Base-by-base conservation (phyloP, 75 land plant genomes). In the Pinus albicaulis region DNA sequence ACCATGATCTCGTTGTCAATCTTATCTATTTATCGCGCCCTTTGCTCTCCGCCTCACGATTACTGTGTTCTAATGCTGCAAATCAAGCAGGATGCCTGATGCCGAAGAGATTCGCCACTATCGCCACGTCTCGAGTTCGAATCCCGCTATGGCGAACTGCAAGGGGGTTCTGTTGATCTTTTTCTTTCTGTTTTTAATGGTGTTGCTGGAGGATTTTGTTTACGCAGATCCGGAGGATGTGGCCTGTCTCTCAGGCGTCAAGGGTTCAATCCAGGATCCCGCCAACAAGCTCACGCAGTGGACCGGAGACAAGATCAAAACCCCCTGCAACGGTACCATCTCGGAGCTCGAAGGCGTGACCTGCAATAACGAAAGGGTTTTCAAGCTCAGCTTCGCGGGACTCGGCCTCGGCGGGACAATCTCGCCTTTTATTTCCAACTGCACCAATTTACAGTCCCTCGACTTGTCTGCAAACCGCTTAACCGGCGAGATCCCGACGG, bases 361-460 rank as follows among this genome's bases (percentile, higher is more conserved):
- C 76, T 91, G 93, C 89, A 91, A 91, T 87, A 91, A 88, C 57
- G 90, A 88, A 52, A 57, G 93, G 31, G 81, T 91, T 68, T 88
- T 82, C 84, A 84, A 86, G 78, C 85, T 92, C 70, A 81, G 86
- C 58, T 84, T 92, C 76, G 61, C 82, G 26, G 80, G 71, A 24
- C 74, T 82, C 36, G 80, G 82, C 59, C 89, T 95, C 55, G 52
- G 60, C 6, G 98, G 98, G 72, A n/a, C 86, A 28, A 68, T 95
- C 73, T 91, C 98, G 7, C 90, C 95, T n/a, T 80, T 60, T 48
- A 84, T 95, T 66, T 74, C 90, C 36, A 81, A 87, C 65, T 93
- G 93, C 84, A 79, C 90, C 28, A 86, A 89, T 65, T 81, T 95
- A 38, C 88, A 87, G 73, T 58, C 89, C 58, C 92, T 94, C 23